Percentiles rank a stretch among this genome's conserved stretches.
Evolutionary conservation across 2,329 filamentous ascomycete species (phyloP).

Genomic region (Alternaria ethzedia): DNA sequence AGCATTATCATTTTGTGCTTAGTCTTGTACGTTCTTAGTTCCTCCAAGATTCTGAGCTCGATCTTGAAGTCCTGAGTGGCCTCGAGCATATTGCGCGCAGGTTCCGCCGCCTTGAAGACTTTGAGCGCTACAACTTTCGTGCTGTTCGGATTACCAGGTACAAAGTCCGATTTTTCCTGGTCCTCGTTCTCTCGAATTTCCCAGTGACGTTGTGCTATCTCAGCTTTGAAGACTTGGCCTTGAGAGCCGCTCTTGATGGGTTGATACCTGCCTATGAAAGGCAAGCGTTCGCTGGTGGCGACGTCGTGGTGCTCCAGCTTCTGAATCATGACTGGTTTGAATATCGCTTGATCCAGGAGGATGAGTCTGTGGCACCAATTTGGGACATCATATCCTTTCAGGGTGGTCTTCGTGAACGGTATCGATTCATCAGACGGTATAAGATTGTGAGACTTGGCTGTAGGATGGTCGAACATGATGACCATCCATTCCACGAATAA

Average conservation of each 20-base stretch:
- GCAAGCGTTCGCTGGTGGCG: neutral
- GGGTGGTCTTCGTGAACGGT: neutral
- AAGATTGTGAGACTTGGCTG: neutral
- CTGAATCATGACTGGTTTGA: neutral
- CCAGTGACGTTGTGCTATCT: neutral
- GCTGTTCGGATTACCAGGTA: neutral
- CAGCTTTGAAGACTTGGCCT: neutral
- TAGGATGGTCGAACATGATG: too few species aligned
- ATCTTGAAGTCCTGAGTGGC: neutral
- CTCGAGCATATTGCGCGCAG: neutral
- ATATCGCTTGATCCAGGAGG: neutral
- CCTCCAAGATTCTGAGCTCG: neutral
- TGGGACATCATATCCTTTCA: too few species aligned
- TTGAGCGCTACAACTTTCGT: neutral
- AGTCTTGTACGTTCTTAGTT: neutral
- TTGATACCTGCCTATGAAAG: neutral
- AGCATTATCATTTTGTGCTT: neutral
- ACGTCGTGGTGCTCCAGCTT: neutral
- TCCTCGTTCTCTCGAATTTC: neutral
- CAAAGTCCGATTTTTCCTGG: fast-evolving
- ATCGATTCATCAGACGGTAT: neutral
- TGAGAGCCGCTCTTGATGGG: neutral
- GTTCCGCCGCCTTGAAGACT: neutral
- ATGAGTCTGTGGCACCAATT: neutral
- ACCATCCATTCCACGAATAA: too few species aligned